Percentiles rank a stretch among this genome's conserved stretches.
Evolutionary conservation across 2,329 filamentous ascomycete species (phyloP).

Genomic region (Rhytidhysteron rufulum): DNA sequence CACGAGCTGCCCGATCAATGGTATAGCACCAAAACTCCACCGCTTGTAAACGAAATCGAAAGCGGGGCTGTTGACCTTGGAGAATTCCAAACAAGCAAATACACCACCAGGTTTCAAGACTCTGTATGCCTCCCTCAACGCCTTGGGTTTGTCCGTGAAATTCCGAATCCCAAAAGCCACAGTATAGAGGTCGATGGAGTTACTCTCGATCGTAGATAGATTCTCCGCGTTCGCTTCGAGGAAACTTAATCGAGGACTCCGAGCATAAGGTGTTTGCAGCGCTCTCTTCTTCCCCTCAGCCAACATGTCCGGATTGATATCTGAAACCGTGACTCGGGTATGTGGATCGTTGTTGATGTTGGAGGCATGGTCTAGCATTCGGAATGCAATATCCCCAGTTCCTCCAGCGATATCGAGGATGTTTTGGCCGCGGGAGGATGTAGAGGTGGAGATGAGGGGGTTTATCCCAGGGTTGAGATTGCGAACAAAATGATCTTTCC

Average conservation of each 20-base stretch:
- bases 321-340: conserved; percentile 83
- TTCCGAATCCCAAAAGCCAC: conserved; percentile 97
- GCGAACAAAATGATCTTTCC: conserved; percentile 96
- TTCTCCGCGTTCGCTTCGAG: conserved; percentile 87
- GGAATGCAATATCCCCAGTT: conserved; percentile 96
- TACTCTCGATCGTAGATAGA: conserved; percentile 61
- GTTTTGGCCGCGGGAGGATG: conserved; percentile 51
- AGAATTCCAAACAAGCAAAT: conserved; percentile 95
- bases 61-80: conserved; percentile 72
- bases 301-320: conserved; percentile 96
- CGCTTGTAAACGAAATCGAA: conserved; percentile 87
- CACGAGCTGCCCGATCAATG: conserved; percentile 90
- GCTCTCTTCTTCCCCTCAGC: conserved; percentile 80
- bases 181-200: conserved; percentile 89
- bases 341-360: conserved; percentile 73
- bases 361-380: conserved; percentile 84
- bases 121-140: conserved; percentile 76
- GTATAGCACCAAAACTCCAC: conserved; percentile 94
- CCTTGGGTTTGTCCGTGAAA: conserved; percentile 86
- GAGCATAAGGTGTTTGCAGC: conserved; percentile 57
- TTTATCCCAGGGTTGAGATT: conserved; percentile 76
- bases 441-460: conserved; percentile 39
- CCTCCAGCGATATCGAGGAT: conserved; percentile 96
- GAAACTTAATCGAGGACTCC: conserved; percentile 59
- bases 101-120: conserved; percentile 92